phyloP scores from a whole-genome alignment of 1,284 basidiomycete genomes.

The Apiotrichum brassicae region DNA sequence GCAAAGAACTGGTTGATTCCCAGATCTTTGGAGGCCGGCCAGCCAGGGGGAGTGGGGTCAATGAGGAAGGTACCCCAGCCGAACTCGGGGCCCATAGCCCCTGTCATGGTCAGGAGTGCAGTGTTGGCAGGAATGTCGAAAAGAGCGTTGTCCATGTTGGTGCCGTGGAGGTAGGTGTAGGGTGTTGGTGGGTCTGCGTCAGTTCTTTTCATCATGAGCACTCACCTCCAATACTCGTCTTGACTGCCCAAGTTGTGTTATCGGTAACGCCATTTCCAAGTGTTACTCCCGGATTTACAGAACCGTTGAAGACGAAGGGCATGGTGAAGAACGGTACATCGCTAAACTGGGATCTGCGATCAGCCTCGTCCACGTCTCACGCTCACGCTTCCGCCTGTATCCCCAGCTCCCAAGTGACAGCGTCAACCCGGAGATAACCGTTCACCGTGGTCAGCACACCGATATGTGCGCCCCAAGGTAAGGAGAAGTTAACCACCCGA shows the following conservation, averaged over 20 bases:
- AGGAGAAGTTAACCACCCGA: neutral
- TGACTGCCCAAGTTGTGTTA: neutral
- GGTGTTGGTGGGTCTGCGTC: neutral
- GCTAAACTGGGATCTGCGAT: neutral
- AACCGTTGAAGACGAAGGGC: neutral
- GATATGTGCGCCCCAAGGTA: neutral
- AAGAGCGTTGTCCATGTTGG: neutral
- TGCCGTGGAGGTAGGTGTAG: neutral
- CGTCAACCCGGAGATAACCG: neutral
- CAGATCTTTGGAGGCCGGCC: neutral
- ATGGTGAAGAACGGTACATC: neutral
- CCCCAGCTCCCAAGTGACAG: neutral
- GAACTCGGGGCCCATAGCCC: neutral
- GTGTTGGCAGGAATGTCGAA: neutral
- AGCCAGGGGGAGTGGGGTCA: neutral
- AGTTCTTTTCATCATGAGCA: neutral
- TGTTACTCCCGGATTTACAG: neutral
- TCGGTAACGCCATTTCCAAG: neutral
- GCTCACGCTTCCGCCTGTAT: neutral
- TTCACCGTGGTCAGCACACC: neutral
- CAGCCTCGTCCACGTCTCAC: neutral
- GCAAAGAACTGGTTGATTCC: neutral
- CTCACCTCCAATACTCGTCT: neutral
- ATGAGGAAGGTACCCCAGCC: neutral
- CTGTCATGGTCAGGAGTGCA: neutral